A percentile compares a stretch with the other conserved stretches of the same genome.
phyloP scores from a whole-genome alignment of 164 flowering plant genomes.

The Vitis cinerea region DNA sequence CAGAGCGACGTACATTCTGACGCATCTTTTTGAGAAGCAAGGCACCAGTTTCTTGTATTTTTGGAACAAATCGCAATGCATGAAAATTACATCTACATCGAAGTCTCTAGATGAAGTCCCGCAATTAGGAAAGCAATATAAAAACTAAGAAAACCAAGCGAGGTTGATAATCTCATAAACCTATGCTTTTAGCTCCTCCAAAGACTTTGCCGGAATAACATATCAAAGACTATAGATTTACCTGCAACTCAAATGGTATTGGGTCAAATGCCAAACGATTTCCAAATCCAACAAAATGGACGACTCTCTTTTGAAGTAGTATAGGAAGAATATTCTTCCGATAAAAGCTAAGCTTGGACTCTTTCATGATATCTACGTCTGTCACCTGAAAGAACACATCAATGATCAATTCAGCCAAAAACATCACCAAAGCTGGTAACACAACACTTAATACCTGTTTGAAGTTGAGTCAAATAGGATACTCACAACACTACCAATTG shows the following conservation, averaged over 20 bases:
- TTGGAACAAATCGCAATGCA: slow-evolving; percentile 84
- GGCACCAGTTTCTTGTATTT: slow-evolving; percentile 92
- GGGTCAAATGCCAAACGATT: slow-evolving; percentile 98
- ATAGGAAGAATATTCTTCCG: slow-evolving; percentile 79
- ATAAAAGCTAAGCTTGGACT: slow-evolving; percentile 85
- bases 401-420: slow-evolving; percentile 19
- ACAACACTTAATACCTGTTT: background rate
- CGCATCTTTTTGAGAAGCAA: slow-evolving; percentile 75
- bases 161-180: background rate
- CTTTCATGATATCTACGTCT: slow-evolving; percentile 75
- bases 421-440: background rate
- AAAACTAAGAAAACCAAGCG: background rate
- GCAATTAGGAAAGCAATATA: slow-evolving; percentile 48
- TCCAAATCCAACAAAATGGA: slow-evolving; percentile 94
- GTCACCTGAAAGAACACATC: slow-evolving; percentile 55
- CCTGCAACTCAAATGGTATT: slow-evolving; percentile 85
- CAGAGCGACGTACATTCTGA: slow-evolving; percentile 42
- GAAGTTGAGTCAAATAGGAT: slow-evolving; percentile 4
- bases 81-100: slow-evolving; percentile 99
- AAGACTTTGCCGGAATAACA: background rate
- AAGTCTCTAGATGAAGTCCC: slow-evolving; percentile 83
- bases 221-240: slow-evolving; percentile 26
- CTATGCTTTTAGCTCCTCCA: background rate
- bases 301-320: slow-evolving; percentile 66
- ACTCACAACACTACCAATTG: slow-evolving; percentile 90